phyloP scores from a whole-genome alignment of 108 stramenopile species.

The Tribonema minus region DNA sequence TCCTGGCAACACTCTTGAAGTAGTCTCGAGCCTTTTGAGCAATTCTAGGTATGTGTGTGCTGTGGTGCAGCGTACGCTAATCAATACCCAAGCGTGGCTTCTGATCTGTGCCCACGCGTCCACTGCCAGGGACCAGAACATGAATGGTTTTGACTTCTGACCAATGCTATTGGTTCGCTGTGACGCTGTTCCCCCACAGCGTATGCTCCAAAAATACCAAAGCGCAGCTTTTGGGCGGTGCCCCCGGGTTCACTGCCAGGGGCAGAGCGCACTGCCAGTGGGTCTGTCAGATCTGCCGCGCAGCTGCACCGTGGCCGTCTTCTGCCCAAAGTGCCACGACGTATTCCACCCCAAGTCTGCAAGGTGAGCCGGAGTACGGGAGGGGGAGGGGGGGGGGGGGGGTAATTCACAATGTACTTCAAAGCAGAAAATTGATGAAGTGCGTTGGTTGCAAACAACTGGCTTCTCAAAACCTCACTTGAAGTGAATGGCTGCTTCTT shows the following conservation, averaged over 20 bases:
- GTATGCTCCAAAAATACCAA: constrained; percentile 69
- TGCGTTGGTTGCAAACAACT: no score
- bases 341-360: constrained; percentile 49
- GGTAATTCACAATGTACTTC: not conserved
- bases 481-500: no score
- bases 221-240: constrained; percentile 89
- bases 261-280: constrained; percentile 90
- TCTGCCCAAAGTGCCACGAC: constrained; percentile 53
- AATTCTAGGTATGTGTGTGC: no score
- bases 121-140: not conserved
- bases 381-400: not conserved
- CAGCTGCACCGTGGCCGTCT: constrained; percentile 56
- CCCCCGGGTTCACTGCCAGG: constrained; percentile 95
- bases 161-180: not conserved
- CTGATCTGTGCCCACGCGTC: not conserved
- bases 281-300: constrained; percentile 68
- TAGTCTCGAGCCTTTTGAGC: no score
- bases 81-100: no score
- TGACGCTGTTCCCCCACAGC: not conserved
- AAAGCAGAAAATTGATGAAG: not conserved
- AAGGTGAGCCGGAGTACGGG: not conserved
- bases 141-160: not conserved
- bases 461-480: no score
- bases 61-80: not conserved
- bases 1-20: no score